Conservation (phyloP, 169 alveolate genomes). For the Eimeria acervulina region DNA sequence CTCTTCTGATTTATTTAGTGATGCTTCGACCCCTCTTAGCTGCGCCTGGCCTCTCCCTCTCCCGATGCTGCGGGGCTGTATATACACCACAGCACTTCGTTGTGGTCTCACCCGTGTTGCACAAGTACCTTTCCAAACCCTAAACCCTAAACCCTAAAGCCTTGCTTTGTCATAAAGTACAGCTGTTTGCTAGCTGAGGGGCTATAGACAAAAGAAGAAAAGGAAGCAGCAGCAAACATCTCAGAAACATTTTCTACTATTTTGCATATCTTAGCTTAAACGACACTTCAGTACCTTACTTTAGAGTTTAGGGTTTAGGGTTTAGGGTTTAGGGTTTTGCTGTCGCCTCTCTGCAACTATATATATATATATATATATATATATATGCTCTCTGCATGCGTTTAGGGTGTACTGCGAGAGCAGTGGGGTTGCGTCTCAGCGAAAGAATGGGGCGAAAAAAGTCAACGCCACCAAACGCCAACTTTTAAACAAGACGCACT, state of each 20-base stretch:
- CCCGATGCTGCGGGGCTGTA: constrained; percentile 22
- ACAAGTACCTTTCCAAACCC: not conserved
- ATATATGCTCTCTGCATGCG: no score
- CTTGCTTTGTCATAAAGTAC: not conserved
- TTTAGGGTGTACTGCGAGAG: constrained; percentile 2
- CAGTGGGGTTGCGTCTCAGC: constrained; percentile 16
- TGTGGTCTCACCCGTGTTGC: constrained; percentile 33
- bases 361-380: no score
- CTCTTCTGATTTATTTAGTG: constrained; percentile 34
- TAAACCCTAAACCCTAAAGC: not conserved
- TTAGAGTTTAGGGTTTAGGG: no score
- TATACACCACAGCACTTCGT: constrained; percentile 39
- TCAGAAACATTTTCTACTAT: no score
- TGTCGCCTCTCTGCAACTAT: no score
- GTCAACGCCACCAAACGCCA: not conserved
- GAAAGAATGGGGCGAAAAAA: not conserved
- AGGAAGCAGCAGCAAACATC: not conserved
- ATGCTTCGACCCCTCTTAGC: constrained; percentile 10
- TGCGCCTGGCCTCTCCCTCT: constrained; percentile 56
- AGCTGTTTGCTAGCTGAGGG: no score
- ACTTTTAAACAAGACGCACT: not conserved
- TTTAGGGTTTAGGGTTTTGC: no score
- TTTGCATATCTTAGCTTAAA: no score
- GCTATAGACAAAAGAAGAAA: not conserved
- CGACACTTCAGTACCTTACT: no score